Percentiles rank a stretch among this genome's conserved stretches.
Conservation (phyloP, 306 rosid genomes). For the Hippophae gyantsensis region DNA sequence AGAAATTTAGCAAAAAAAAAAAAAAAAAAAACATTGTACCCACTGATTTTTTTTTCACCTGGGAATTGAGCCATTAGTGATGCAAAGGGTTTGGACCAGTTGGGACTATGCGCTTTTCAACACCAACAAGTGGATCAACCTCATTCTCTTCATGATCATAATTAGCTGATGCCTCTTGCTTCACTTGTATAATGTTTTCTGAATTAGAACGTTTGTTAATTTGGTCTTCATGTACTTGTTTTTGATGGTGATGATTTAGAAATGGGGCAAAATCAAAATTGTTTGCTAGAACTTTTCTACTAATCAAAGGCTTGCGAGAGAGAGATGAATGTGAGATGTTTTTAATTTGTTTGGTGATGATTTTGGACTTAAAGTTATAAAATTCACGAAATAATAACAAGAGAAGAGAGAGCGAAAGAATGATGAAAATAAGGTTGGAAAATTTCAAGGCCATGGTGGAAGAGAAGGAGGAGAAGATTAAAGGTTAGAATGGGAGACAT, state of each 20-base stretch:
- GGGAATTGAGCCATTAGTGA: constrained; percentile 39
- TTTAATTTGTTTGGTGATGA: constrained; percentile 30
- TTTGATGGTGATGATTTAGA: constrained; percentile 27
- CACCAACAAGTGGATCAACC: constrained; percentile 82
- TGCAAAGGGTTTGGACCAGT: constrained; percentile 95
- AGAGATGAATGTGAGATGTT: constrained; percentile 12
- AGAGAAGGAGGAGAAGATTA: constrained; percentile 32
- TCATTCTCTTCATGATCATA: constrained; percentile 6
- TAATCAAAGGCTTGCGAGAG: constrained; percentile 26
- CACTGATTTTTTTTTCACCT: neutral
- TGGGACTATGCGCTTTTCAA: constrained; percentile 83
- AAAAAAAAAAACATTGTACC: constrained; percentile 5
- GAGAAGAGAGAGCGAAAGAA: constrained; percentile 48
- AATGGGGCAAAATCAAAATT: constrained; percentile 71
- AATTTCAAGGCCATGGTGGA: constrained; percentile 66
- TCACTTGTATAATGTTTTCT: neutral
- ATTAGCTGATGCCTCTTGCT: constrained; percentile 14
- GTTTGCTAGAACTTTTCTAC: constrained; percentile 65
- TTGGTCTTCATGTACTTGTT: neutral
- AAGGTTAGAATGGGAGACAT: constrained; percentile 58
- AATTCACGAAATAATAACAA: constrained; percentile 49
- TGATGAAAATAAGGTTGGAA: constrained; percentile 35
- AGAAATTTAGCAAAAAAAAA: neutral
- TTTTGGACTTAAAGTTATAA: constrained; percentile 37
- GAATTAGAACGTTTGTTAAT: constrained; percentile 3